These are phyloP conservation scores for Phytopythium helicoides DNA, from an alignment of 352 stramenopile genomes.

Conservation along the genomic window DNA sequence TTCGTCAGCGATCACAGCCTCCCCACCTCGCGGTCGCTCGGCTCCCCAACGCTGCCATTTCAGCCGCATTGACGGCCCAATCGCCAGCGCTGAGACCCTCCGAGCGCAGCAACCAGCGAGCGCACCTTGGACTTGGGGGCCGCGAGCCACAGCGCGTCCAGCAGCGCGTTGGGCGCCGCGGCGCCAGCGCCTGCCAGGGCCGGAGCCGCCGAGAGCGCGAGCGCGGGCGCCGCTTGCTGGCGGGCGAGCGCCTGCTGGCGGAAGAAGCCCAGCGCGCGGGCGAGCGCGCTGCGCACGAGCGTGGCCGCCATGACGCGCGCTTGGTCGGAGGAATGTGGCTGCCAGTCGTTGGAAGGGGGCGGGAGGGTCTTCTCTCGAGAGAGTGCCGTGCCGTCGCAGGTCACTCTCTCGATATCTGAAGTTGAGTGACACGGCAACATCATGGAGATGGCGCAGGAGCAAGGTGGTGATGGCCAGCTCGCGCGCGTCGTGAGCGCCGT, in stretches of 20 bases:
- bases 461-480: conserved; percentile 13
- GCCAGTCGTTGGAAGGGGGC: neutral
- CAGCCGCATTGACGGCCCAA: too few species aligned
- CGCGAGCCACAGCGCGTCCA: conserved; percentile 76
- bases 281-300: conserved; percentile 66
- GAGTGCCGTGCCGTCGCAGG: too few species aligned
- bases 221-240: conserved; percentile 27
- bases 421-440: too few species aligned
- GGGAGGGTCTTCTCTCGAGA: too few species aligned
- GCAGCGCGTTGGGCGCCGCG: conserved; percentile 47
- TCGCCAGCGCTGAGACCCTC: too few species aligned
- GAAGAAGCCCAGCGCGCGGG: conserved; percentile 61
- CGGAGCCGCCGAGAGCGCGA: conserved; percentile 31
- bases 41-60: too few species aligned
- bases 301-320: conserved; percentile 39
- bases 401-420: too few species aligned
- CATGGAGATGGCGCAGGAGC: too few species aligned
- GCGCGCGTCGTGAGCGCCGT: conserved; percentile 23
- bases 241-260: conserved; percentile 44
- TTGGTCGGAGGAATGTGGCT: neutral
- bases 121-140: conserved; percentile 87
- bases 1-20: neutral
- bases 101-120: neutral
- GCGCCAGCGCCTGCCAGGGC: conserved; percentile 11
- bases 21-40: neutral